phyloP scores from a whole-genome alignment of 2,329 filamentous ascomycete genomes.

The Sphaerostilbella broomeana region DNA sequence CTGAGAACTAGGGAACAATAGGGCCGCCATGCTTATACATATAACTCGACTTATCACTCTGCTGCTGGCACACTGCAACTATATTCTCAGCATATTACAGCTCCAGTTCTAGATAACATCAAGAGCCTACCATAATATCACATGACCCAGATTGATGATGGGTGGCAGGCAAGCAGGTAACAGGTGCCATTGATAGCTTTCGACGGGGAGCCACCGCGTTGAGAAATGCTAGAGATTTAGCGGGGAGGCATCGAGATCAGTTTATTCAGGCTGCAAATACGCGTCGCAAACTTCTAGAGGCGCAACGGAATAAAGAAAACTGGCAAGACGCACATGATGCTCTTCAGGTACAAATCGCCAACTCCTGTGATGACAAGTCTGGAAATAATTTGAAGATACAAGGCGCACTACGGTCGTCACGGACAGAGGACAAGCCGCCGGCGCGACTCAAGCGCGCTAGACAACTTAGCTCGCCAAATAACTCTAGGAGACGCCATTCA shows the following conservation, averaged over 20 bases:
- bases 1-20: constrained; percentile 29
- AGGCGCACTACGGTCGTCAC: too few relatives aligned
- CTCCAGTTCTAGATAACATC: constrained; percentile 21
- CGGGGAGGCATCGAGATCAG: constrained; percentile 25
- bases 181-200: constrained; percentile 23
- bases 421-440: too few relatives aligned
- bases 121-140: constrained; percentile 34
- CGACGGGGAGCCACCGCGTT: constrained; percentile 30
- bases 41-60: constrained; percentile 34
- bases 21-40: constrained; percentile 33
- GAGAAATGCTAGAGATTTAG: constrained; percentile 28
- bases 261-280: constrained; percentile 25
- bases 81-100: constrained; percentile 32
- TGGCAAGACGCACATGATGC: too few relatives aligned
- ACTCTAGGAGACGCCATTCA: too few relatives aligned
- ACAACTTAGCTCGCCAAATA: too few relatives aligned
- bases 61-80: constrained; percentile 29
- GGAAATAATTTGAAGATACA: too few relatives aligned
- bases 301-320: too few relatives aligned
- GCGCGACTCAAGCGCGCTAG: too few relatives aligned
- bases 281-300: too few relatives aligned
- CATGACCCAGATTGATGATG: constrained; percentile 31
- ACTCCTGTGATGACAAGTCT: too few relatives aligned
- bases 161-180: too few relatives aligned
- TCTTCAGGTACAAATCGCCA: too few relatives aligned